Conservation (phyloP, 1,284 basidiomycete species). For the Sanghuangporus weigelae region DNA sequence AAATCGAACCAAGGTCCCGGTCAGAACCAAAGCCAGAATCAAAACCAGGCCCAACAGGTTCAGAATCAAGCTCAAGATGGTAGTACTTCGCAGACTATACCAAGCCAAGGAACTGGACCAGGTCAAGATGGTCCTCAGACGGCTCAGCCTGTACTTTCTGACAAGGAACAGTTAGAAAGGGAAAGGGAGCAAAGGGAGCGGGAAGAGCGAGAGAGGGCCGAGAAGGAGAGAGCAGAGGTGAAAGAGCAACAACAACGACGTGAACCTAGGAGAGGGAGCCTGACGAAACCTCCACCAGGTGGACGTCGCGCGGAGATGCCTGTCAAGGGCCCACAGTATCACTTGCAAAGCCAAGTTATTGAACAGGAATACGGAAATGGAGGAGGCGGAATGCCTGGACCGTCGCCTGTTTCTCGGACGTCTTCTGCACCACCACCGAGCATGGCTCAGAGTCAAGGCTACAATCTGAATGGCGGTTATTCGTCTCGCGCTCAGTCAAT, state of each 20-base stretch:
- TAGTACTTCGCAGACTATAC: background rate
- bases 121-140: conserved; percentile 35
- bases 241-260: conserved; percentile 24
- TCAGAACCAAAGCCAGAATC: conserved; percentile 9
- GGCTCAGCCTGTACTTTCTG: conserved; percentile 30
- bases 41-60: background rate
- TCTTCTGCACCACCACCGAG: conserved; percentile 22
- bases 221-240: conserved; percentile 26
- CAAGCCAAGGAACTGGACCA: conserved; percentile 29
- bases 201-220: conserved; percentile 29
- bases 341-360: conserved; percentile 88
- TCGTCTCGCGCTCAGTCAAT: background rate
- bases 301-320: conserved; percentile 78
- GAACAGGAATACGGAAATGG: conserved; percentile 67
- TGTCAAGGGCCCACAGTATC: conserved; percentile 85
- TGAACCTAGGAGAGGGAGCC: conserved; percentile 33
- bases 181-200: conserved; percentile 41
- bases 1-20: conserved; percentile 40
- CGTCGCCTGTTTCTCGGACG: conserved; percentile 16
- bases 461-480: conserved; percentile 5
- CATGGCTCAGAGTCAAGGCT: conserved; percentile 21
- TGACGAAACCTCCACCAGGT: conserved; percentile 47
- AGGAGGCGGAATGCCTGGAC: conserved; percentile 26
- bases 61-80: conserved; percentile 12
- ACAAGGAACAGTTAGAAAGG: conserved; percentile 42